Evolutionary conservation across 371 early-diverging fungal species (phyloP).

Genomic region (Circinella minor): DNA sequence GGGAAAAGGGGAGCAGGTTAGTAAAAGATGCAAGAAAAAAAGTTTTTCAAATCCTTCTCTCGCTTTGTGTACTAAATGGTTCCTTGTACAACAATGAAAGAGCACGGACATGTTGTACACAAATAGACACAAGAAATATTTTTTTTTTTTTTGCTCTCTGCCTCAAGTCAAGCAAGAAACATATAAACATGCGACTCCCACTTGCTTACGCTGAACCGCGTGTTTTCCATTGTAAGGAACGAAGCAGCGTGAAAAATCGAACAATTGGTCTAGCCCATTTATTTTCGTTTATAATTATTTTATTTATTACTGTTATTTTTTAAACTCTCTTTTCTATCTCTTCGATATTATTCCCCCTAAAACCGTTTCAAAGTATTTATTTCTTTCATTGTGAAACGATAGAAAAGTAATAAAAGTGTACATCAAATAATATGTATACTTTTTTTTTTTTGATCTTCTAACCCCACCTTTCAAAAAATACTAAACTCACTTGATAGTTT

Average conservation of each 20-base stretch:
- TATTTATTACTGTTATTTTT: not conserved
- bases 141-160: not conserved
- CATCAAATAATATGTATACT: not conserved
- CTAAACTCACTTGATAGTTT: not conserved
- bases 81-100: not conserved
- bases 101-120: conserved; percentile 10
- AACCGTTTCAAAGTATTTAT: too few relatives aligned
- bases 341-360: not conserved
- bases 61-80: too few relatives aligned
- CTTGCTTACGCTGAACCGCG: conserved; percentile 7
- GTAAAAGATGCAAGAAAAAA: not conserved
- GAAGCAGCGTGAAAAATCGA: conserved; percentile 1
- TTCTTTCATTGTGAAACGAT: too few relatives aligned
- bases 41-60: not conserved
- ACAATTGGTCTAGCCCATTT: conserved; percentile 5
- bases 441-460: not conserved
- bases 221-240: conserved; percentile 6
- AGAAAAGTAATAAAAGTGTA: too few relatives aligned
- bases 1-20: not conserved
- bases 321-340: not conserved
- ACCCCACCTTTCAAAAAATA: conserved; percentile 4
- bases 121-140: not conserved
- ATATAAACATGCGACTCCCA: conserved; percentile 7
- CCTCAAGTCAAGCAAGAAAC: too few relatives aligned
- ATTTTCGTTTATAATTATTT: not conserved